Evolutionary conservation across 2,329 filamentous ascomycete genomes (phyloP).

Genomic region (Aaosphaeria arxii): DNA sequence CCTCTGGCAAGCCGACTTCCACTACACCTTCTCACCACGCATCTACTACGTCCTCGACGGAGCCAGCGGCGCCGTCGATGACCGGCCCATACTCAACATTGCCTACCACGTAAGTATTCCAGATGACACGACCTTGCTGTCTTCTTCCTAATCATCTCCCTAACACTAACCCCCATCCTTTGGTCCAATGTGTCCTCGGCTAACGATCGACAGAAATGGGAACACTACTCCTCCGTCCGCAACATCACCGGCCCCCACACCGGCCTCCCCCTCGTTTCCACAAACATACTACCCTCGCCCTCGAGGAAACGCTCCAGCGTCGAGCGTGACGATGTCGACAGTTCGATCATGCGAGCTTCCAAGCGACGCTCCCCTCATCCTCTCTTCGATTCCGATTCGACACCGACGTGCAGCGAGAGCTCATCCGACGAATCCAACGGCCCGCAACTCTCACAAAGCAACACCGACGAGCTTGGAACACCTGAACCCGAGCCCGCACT

Average conservation of each 20-base stretch:
- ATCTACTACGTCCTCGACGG: conserved; percentile 22
- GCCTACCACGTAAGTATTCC: conserved; percentile 58
- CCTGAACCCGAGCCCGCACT: conserved; percentile 3
- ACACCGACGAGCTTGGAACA: conserved; percentile 6
- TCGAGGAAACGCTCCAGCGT: conserved; percentile 49
- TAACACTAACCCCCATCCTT: background rate
- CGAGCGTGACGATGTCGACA: conserved; percentile 52
- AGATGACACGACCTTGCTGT: background rate
- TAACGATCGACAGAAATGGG: conserved; percentile 50
- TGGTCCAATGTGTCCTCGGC: conserved; percentile 2
- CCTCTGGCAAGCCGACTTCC: conserved; percentile 57
- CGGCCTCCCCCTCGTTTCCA: conserved; percentile 51
- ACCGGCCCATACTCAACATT: conserved; percentile 51
- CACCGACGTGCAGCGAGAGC: conserved; percentile 31
- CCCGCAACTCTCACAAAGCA: conserved; percentile 21
- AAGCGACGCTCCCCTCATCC: conserved; percentile 51
- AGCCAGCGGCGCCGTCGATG: conserved; percentile 28
- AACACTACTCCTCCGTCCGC: conserved; percentile 67
- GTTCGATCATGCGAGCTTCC: conserved; percentile 47
- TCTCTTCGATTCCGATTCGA: conserved; percentile 42
- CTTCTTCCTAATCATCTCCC: no score
- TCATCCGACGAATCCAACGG: conserved; percentile 30
- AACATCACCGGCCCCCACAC: conserved; percentile 58
- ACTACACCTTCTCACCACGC: conserved; percentile 49
- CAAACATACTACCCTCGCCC: conserved; percentile 23